Evolutionary conservation across 495 filamentous ascomycete species (phyloP).

Genomic region (Aspergillus cavernicola): DNA sequence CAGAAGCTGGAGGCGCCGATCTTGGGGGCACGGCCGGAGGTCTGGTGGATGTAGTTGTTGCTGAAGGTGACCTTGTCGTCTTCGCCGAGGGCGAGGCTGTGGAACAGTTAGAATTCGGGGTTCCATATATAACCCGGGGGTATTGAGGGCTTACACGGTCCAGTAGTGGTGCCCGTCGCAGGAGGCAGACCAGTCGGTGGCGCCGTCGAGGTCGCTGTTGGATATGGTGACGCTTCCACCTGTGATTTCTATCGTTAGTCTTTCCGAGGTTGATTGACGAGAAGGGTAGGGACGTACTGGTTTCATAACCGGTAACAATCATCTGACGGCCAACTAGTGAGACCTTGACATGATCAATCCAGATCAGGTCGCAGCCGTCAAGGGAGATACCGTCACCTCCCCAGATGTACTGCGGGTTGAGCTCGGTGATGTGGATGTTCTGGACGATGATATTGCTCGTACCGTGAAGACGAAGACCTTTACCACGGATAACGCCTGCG

Average conservation of each 20-base stretch:
- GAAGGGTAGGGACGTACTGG: slow-evolving; percentile 15
- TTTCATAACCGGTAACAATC: slow-evolving; percentile 25
- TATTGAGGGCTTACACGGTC: slow-evolving; percentile 31
- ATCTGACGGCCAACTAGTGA: slow-evolving; percentile 30
- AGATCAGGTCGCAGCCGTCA: slow-evolving; percentile 29
- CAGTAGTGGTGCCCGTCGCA: slow-evolving; percentile 56
- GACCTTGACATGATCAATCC: slow-evolving; percentile 40
- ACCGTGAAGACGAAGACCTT: slow-evolving; percentile 34
- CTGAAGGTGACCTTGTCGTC: slow-evolving; percentile 32
- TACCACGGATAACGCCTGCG: slow-evolving; percentile 38
- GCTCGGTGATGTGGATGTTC: slow-evolving; percentile 42
- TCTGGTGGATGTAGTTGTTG: slow-evolving; percentile 47
- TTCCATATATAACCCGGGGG: background rate
- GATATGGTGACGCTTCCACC: slow-evolving; percentile 31
- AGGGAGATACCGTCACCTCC: slow-evolving; percentile 39
- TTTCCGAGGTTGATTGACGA: background rate
- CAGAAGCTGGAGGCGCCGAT: slow-evolving; percentile 44
- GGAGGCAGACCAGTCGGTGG: slow-evolving; percentile 45
- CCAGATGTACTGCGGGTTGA: slow-evolving; percentile 42
- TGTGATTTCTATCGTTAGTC: slow-evolving; percentile 3
- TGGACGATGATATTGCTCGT: slow-evolving; percentile 43
- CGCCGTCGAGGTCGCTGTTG: slow-evolving; percentile 48
- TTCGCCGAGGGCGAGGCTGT: slow-evolving; percentile 28
- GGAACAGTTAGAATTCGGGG: too few species aligned
- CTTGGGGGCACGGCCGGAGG: slow-evolving; percentile 51